phyloP scores from a whole-genome alignment of 2,329 filamentous ascomycete species.

The Trichoderma hamatum region DNA sequence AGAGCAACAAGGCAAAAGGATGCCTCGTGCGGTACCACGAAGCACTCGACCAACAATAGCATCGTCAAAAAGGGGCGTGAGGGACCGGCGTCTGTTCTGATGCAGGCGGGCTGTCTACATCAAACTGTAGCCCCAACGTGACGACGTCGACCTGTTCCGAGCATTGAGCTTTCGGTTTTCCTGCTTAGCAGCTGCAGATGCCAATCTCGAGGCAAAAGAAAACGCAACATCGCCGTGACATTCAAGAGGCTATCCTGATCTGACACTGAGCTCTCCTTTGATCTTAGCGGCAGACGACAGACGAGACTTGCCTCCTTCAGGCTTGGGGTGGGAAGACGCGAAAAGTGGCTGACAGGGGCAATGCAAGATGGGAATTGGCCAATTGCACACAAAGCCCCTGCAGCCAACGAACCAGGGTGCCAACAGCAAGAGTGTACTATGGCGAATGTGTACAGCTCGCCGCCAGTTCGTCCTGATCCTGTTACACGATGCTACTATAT shows the following conservation, averaged over 20 bases:
- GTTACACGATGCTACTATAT: background rate
- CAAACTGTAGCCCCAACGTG: background rate
- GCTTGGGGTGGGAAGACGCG: slow-evolving; percentile 13
- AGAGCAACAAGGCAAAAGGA: background rate
- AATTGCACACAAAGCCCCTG: slow-evolving; percentile 5
- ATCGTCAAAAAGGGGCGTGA: background rate
- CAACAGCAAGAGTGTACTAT: too few species aligned
- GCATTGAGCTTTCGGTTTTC: background rate
- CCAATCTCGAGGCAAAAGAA: slow-evolving; percentile 1
- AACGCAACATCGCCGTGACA: background rate
- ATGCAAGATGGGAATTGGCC: slow-evolving; percentile 24
- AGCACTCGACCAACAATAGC: background rate
- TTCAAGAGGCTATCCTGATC: background rate
- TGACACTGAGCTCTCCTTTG: slow-evolving; percentile 3
- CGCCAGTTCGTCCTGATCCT: background rate
- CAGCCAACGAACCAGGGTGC: slow-evolving; percentile 16
- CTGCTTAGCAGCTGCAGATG: background rate
- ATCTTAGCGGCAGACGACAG: slow-evolving; percentile 10
- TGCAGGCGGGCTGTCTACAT: background rate
- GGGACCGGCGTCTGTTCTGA: background rate
- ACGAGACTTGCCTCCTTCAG: background rate
- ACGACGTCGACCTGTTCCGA: background rate
- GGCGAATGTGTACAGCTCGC: too few species aligned
- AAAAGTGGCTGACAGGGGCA: slow-evolving; percentile 19
- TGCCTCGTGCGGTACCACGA: background rate